These are phyloP conservation scores for Tetrastigma voinierianum DNA, from an alignment of 164 flowering plant species.

Conservation along the genomic window DNA sequence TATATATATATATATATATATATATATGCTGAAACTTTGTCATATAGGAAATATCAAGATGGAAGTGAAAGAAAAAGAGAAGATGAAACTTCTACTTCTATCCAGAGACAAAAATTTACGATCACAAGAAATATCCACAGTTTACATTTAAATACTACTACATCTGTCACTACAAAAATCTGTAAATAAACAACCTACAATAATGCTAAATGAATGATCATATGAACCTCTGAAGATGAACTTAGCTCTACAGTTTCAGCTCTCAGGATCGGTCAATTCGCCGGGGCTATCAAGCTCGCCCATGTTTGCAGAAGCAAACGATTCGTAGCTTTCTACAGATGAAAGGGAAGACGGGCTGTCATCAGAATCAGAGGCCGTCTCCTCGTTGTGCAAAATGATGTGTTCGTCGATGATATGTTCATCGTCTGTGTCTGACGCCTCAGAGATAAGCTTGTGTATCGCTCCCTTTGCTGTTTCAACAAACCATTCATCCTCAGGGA, in stretches of 20 bases:
- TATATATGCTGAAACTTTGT: too few relatives aligned
- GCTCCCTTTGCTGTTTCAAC: conserved; percentile 83
- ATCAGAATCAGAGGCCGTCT: conserved; percentile 58
- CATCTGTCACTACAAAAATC: too few relatives aligned
- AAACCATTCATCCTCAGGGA: conserved; percentile 96
- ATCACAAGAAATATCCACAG: too few relatives aligned
- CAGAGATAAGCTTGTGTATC: conserved; percentile 81
- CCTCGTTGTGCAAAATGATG: conserved; percentile 28
- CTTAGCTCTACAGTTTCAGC: conserved; percentile 19
- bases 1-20: too few relatives aligned
- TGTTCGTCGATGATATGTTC: conserved; percentile 36
- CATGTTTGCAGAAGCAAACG: conserved; percentile 90
- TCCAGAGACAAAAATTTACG: too few relatives aligned
- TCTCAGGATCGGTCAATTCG: conserved; percentile 55
- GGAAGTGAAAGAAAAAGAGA: too few relatives aligned
- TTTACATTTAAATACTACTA: too few relatives aligned
- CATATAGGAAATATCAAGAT: too few relatives aligned
- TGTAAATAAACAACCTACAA: too few relatives aligned
- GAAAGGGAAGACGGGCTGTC: conserved; percentile 70
- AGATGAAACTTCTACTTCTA: too few relatives aligned
- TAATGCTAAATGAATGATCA: too few relatives aligned
- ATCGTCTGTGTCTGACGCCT: conserved; percentile 70
- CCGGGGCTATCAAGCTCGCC: conserved; percentile 74
- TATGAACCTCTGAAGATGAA: too few relatives aligned
- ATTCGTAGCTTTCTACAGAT: conserved; percentile 50